These are phyloP conservation scores for Ceriops decandra DNA, from an alignment of 345 rosid genomes.

Conservation along the genomic window DNA sequence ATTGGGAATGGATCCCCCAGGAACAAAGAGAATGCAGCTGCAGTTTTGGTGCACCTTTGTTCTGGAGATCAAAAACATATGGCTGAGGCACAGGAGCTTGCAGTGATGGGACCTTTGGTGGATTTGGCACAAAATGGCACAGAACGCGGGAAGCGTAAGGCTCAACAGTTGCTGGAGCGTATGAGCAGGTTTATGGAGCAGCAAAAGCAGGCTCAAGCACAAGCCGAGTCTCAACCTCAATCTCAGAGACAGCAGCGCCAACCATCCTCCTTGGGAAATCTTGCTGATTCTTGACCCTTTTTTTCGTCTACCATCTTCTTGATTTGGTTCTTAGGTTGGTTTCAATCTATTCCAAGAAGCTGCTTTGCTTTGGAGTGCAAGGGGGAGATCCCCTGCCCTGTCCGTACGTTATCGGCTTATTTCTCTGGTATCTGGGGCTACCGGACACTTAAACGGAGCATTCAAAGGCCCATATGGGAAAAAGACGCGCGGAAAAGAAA, in stretches of 20 bases:
- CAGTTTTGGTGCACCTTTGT: conserved; percentile 48
- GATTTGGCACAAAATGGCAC: conserved; percentile 89
- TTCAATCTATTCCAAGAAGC: conserved; percentile 14
- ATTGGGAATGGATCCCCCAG: conserved; percentile 67
- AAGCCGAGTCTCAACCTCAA: conserved; percentile 28
- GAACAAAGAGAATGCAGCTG: conserved; percentile 79
- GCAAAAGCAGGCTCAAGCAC: conserved; percentile 56
- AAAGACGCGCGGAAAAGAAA: conserved; percentile 6
- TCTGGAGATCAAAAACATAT: not conserved
- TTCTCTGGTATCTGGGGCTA: conserved; percentile 20
- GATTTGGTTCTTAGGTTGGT: conserved; percentile 20
- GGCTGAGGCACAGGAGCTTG: not conserved
- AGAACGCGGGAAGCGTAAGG: conserved; percentile 88
- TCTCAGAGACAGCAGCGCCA: conserved; percentile 35
- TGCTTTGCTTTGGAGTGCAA: conserved; percentile 25
- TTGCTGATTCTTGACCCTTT: conserved; percentile 43
- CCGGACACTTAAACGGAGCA: conserved; percentile 9
- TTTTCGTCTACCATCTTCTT: conserved; percentile 5
- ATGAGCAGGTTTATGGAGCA: conserved; percentile 67
- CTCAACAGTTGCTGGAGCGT: conserved; percentile 80
- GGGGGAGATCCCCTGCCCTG: conserved; percentile 54
- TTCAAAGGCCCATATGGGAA: conserved; percentile 11
- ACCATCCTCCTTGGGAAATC: conserved; percentile 26
- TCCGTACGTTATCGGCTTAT: conserved; percentile 34
- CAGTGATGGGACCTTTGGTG: conserved; percentile 12